phyloP scores from a whole-genome alignment of 352 stramenopile genomes.

The Phytophthora macrochlamydospora region DNA sequence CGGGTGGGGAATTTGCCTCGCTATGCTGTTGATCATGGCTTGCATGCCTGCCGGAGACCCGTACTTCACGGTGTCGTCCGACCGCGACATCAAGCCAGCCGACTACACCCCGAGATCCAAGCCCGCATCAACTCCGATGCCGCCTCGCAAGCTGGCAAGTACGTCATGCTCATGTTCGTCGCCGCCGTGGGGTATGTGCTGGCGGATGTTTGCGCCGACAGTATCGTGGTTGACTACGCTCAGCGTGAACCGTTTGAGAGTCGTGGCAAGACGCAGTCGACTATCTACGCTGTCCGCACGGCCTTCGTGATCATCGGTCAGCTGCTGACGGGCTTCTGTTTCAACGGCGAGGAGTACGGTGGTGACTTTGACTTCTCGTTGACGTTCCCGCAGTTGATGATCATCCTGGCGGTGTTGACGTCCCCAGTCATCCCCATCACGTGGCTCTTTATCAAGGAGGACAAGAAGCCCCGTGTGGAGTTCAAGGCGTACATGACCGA shows the following conservation, averaged over 20 bases:
- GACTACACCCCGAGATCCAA: slow-evolving; percentile 16
- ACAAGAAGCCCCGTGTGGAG: slow-evolving; percentile 29
- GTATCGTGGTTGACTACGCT: slow-evolving; percentile 35
- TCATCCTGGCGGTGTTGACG: slow-evolving; percentile 25
- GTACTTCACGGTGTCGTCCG: slow-evolving; percentile 31
- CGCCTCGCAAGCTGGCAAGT: slow-evolving; percentile 17
- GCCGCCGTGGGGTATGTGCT: slow-evolving; percentile 57
- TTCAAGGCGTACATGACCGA: slow-evolving; percentile 38
- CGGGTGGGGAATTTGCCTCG: slow-evolving; percentile 36
- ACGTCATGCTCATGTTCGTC: slow-evolving; percentile 44
- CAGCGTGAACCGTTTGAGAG: slow-evolving; percentile 27
- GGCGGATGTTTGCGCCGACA: slow-evolving; percentile 51
- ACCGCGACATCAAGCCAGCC: slow-evolving; percentile 12
- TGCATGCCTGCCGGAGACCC: slow-evolving; percentile 17
- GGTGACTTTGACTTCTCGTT: slow-evolving; percentile 38
- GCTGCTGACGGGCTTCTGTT: slow-evolving; percentile 33
- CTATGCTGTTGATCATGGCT: slow-evolving; percentile 26
- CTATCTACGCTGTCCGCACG: slow-evolving; percentile 33
- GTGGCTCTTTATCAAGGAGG: slow-evolving; percentile 51
- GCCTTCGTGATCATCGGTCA: slow-evolving; percentile 23
- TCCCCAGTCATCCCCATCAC: slow-evolving; percentile 33
- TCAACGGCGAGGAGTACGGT: slow-evolving; percentile 46
- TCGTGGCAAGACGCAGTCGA: slow-evolving; percentile 36
- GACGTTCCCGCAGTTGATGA: slow-evolving; percentile 28
- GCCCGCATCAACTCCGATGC: slow-evolving; percentile 17